Conservation (phyloP, 2,329 filamentous ascomycete species). For the Botryotinia calthae region DNA sequence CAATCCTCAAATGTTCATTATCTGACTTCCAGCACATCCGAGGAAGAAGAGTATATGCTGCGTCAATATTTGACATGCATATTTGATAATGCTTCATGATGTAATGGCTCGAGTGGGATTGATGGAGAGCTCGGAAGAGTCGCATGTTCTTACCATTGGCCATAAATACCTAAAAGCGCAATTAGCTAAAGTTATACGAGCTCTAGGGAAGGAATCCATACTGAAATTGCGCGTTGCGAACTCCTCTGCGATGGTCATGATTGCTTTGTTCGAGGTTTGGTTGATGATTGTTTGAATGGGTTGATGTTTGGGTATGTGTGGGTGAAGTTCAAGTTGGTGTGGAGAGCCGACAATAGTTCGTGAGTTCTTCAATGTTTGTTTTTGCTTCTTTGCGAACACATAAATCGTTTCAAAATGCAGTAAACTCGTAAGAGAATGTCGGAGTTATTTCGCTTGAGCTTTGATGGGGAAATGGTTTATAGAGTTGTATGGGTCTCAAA, state of each 20-base stretch:
- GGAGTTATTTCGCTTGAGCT: slow-evolving; percentile 11
- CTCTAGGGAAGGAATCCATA: slow-evolving; percentile 44
- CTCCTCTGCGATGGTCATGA: slow-evolving; percentile 69
- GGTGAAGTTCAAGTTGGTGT: background rate
- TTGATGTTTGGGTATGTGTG: slow-evolving; percentile 4
- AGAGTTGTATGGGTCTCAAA: slow-evolving; percentile 9
- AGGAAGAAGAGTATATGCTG: background rate
- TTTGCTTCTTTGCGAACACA: slow-evolving; percentile 18
- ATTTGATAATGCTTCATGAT: slow-evolving; percentile 10
- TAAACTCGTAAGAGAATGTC: background rate
- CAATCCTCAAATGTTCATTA: background rate
- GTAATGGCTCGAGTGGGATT: slow-evolving; percentile 4
- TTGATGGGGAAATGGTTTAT: slow-evolving; percentile 9
- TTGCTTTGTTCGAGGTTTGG: slow-evolving; percentile 40
- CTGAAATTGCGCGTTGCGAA: slow-evolving; percentile 73
- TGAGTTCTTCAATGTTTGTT: slow-evolving; percentile 8
- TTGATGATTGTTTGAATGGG: slow-evolving; percentile 9
- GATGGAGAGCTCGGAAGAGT: slow-evolving; percentile 17
- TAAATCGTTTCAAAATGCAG: slow-evolving; percentile 17
- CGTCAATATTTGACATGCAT: background rate
- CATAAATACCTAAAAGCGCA: slow-evolving; percentile 61
- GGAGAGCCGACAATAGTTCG: background rate
- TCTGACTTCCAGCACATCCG: background rate
- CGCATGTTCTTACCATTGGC: slow-evolving; percentile 62
- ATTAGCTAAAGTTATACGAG: slow-evolving; percentile 28